Conservation (phyloP, 2,329 filamentous ascomycete genomes). For the Microsporum ferrugineum region DNA sequence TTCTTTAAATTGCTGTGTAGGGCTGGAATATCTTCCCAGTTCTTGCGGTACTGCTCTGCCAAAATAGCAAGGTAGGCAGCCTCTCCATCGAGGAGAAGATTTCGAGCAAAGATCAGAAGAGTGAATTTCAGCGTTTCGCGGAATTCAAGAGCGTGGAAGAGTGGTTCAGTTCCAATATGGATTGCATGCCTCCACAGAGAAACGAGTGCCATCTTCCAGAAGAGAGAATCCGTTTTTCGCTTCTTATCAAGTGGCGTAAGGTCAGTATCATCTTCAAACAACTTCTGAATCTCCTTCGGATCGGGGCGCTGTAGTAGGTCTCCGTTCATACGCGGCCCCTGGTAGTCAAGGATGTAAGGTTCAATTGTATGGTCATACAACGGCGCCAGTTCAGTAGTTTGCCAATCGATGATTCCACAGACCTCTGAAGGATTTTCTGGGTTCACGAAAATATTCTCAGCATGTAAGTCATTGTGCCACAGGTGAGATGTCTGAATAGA, state of each 20-base stretch:
- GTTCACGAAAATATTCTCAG: slow-evolving; percentile 32
- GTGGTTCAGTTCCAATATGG: background rate
- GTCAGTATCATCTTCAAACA: background rate
- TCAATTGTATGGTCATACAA: slow-evolving; percentile 21
- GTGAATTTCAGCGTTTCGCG: background rate
- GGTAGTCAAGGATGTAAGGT: slow-evolving; percentile 21
- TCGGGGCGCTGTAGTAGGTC: slow-evolving; percentile 2
- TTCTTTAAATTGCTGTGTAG: background rate
- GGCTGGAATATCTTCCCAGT: background rate
- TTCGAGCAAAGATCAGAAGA: slow-evolving; percentile 1
- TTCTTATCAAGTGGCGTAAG: background rate
- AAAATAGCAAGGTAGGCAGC: background rate
- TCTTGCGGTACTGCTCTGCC: slow-evolving; percentile 4
- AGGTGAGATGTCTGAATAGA: slow-evolving; percentile 21
- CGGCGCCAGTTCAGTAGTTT: slow-evolving; percentile 20
- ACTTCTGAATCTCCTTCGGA: background rate
- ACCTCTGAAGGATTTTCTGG: slow-evolving; percentile 12
- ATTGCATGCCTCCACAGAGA: slow-evolving; percentile 1
- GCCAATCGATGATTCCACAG: slow-evolving; percentile 20
- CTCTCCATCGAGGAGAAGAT: slow-evolving; percentile 4
- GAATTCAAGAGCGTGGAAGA: slow-evolving; percentile 6
- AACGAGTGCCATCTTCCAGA: slow-evolving; percentile 3
- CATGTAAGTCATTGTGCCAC: slow-evolving; percentile 33
- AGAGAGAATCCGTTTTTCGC: background rate
- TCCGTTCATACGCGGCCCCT: slow-evolving; percentile 11